Conservation (phyloP, 768 basidiomycete genomes). For the Kockovaella imperatae region DNA sequence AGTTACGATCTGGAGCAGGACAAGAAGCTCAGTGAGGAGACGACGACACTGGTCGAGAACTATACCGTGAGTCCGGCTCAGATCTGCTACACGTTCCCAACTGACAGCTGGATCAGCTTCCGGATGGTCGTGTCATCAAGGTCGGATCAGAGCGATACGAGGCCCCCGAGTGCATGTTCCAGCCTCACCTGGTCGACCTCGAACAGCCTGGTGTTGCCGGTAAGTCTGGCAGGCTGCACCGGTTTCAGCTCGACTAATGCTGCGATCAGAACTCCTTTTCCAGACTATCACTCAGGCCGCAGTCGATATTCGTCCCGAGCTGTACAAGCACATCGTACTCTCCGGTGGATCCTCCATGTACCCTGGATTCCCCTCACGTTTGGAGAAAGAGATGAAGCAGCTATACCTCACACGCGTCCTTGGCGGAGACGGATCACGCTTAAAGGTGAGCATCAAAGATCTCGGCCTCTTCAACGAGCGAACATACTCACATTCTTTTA, state of each 20-base stretch:
- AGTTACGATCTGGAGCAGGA: constrained; percentile 98
- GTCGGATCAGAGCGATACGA: constrained; percentile 98
- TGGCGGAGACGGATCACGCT: constrained; percentile 66
- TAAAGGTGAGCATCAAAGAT: constrained; percentile 63
- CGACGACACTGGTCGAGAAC: constrained; percentile 88
- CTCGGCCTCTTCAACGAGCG: background rate
- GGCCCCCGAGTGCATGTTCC: constrained; percentile 99
- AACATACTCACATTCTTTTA: constrained; percentile 44
- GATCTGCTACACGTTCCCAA: constrained; percentile 45
- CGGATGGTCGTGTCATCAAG: constrained; percentile 92
- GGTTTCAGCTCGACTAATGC: background rate
- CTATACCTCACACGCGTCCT: constrained; percentile 89
- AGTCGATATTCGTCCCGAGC: constrained; percentile 76
- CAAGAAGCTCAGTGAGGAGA: constrained; percentile 86
- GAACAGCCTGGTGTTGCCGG: constrained; percentile 96
- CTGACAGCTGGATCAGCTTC: constrained; percentile 92
- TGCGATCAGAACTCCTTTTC: constrained; percentile 77
- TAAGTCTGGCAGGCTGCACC: constrained; percentile 40
- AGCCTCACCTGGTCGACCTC: constrained; percentile 91
- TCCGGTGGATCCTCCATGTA: constrained; percentile 99
- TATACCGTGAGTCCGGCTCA: constrained; percentile 62
- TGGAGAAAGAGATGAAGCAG: constrained; percentile 99
- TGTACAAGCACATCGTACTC: constrained; percentile 96
- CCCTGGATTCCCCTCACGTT: constrained; percentile 87
- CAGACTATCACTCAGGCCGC: constrained; percentile 87